Evolutionary conservation across 306 rosid genomes (phyloP).

Genomic region (Cucurbita ficifolia): DNA sequence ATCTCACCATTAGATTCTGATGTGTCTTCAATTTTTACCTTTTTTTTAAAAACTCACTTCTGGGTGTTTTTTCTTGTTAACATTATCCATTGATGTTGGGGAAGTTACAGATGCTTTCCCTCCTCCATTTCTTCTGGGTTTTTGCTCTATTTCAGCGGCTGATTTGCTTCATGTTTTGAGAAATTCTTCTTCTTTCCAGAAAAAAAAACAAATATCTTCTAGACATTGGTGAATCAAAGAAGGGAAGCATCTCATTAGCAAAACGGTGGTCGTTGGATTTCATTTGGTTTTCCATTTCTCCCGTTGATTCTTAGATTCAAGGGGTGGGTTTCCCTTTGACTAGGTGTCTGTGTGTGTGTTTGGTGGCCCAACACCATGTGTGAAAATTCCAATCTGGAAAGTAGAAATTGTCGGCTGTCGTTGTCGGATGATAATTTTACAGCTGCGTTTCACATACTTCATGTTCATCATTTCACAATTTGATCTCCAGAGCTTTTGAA

Average conservation of each 20-base stretch:
- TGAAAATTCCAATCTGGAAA: constrained; percentile 22
- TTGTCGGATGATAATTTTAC: constrained; percentile 23
- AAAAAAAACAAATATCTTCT: background rate
- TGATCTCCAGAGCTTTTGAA: constrained; percentile 6
- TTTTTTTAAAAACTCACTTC: background rate
- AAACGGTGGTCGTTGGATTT: background rate
- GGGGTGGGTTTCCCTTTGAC: constrained; percentile 12
- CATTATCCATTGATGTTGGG: background rate
- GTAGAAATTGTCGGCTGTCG: constrained; percentile 38
- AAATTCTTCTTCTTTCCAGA: background rate
- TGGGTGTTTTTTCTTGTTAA: background rate
- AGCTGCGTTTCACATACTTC: constrained; percentile 14
- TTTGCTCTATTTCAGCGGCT: background rate
- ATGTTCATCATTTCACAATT: constrained; percentile 21
- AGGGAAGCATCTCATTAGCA: background rate
- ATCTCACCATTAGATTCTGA: background rate
- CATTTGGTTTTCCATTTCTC: background rate
- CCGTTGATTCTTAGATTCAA: constrained; percentile 12
- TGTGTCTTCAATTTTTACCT: background rate
- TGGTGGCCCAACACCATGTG: constrained; percentile 36
- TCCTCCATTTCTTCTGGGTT: background rate
- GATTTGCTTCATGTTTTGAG: background rate
- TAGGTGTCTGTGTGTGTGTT: background rate
- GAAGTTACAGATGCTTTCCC: background rate
- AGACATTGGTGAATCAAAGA: background rate